Base-by-base conservation (phyloP, 2,329 filamentous ascomycete genomes). In the Cercospora sp. region DNA sequence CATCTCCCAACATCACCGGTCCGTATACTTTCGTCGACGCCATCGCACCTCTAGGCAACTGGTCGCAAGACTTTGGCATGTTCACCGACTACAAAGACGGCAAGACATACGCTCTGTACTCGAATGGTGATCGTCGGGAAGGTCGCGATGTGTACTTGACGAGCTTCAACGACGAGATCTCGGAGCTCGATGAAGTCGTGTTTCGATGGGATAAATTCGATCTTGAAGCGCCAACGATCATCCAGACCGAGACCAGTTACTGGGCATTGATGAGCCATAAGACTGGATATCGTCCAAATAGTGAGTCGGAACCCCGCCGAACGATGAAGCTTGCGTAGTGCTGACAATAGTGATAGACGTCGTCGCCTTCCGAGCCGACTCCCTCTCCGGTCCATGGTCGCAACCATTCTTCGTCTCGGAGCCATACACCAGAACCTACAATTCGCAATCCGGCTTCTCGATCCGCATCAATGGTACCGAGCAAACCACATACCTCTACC, bases 211-310 rank as follows among this genome's bases (percentile, higher is more conserved):
- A 86, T 74, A 88, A 89, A 70, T 88, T 82, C 69, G 87, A 88
- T 70, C 81, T 88, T 1, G 87, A 89, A 71, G 87, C 86, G 0
- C 87, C 87, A 0, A 87, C 85, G 0, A 88, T 88, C 62, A 79
- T 88, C 5, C 86, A 88, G 73, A 88, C 87, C 0, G 85, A 88
- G 36, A 80, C 81, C 67, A 87, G 85, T 70, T 89, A 89, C 71
- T 88, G 84, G 71, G 85, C 86, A 0, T 72, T 89, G 39, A 88
- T 88, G 86, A 87, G 85, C 70, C 87, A 88, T 69, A 89, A 88
- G 79, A 89, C 87, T 0, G 87, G 87, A 0, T 89, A 89, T 64
- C 79, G 87, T n/a, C 86, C 87, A 0, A 88, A 88, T 62, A 88
- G 81, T 78, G 57, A 68, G 74, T 67, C 74, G 3, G 13, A 28